Base-by-base conservation (phyloP, 176 grass and related monocot species). In the Guadua angustifolia region DNA sequence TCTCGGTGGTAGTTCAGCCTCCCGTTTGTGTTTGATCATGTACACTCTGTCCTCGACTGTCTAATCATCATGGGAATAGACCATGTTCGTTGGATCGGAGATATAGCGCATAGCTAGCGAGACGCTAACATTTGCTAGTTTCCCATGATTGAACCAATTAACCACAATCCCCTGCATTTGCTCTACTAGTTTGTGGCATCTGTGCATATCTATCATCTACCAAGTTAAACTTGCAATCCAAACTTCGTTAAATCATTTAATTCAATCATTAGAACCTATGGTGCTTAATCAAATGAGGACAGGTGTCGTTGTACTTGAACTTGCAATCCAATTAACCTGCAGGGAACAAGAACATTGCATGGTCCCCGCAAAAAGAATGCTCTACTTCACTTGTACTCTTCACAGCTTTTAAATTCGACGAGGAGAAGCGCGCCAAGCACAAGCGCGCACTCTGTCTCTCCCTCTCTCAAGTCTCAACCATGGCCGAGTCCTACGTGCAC, bases 381-480 rank as follows among this genome's bases (percentile, higher is more conserved):
- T 81, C 22, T 76, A 7, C 77, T 89, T 85, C 63, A 55, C 71
- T 81, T 89, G 63, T 81, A 85, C 86, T 88, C 78, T 21, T 74
- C 24, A 46, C 52, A 53, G 16, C 29, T 44, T 74, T 82, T 85
- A 89, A 89, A 82, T 64, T 13, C 71, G 73, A 33, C 40, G n/a
- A 6, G 45, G 53, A 61, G 69, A 83, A 88, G 61, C 62, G 77
- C 77, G 87, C 82, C 77, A 89, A 73, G 70, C 51, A 61, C 43
- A 53, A 61, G 26, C 40, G 19, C 71, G 7, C 59, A 55, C 38
- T 24, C 38, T 10, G 21, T 74, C 61, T 45, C 9, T 45, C 43
- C 9, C 43, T 45, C 6, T 17, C 86, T 50, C 8, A 72, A 25
- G 6, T 17, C 86, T 50, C 8, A 72, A 25, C 35, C 79, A 56